These are phyloP conservation scores for Penicilliopsis zonata DNA, from an alignment of 495 filamentous ascomycete genomes.

Conservation along the genomic window DNA sequence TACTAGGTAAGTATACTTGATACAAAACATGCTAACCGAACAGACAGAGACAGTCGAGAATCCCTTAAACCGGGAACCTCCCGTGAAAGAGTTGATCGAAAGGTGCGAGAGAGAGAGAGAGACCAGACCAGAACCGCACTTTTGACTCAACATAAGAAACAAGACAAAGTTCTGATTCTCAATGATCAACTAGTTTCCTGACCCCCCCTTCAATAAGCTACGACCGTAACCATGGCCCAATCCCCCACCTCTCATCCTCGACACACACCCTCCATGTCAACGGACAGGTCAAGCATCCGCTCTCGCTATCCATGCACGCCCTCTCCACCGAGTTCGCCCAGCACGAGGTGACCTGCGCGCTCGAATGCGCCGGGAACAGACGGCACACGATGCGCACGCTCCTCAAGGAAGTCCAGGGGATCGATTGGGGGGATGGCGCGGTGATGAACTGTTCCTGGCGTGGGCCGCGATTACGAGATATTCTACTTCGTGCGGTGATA, in stretches of 20 bases:
- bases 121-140: not conserved
- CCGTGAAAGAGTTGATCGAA: slow-evolving; percentile 21
- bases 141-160: not conserved
- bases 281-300: slow-evolving; percentile 18
- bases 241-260: slow-evolving; percentile 28
- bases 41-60: slow-evolving; percentile 20
- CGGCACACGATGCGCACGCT: slow-evolving; percentile 53
- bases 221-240: slow-evolving; percentile 42
- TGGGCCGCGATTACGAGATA: slow-evolving; percentile 42
- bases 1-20: too few species aligned
- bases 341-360: slow-evolving; percentile 39
- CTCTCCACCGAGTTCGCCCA: slow-evolving; percentile 36
- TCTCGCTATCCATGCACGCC: slow-evolving; percentile 22
- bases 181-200: slow-evolving; percentile 22
- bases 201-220: slow-evolving; percentile 25
- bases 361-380: slow-evolving; percentile 54
- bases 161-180: not conserved
- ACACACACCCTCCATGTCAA: slow-evolving; percentile 32
- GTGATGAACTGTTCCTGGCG: slow-evolving; percentile 52
- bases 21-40: slow-evolving; percentile 1
- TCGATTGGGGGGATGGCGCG: slow-evolving; percentile 52
- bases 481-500: slow-evolving; percentile 30
- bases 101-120: slow-evolving; percentile 10
- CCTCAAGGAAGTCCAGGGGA: slow-evolving; percentile 46
- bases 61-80: slow-evolving; percentile 34